A percentile compares a stretch with the other conserved stretches of the same genome.
phyloP scores from a whole-genome alignment of 768 basidiomycete species.

The Leccinum rimulosum region DNA sequence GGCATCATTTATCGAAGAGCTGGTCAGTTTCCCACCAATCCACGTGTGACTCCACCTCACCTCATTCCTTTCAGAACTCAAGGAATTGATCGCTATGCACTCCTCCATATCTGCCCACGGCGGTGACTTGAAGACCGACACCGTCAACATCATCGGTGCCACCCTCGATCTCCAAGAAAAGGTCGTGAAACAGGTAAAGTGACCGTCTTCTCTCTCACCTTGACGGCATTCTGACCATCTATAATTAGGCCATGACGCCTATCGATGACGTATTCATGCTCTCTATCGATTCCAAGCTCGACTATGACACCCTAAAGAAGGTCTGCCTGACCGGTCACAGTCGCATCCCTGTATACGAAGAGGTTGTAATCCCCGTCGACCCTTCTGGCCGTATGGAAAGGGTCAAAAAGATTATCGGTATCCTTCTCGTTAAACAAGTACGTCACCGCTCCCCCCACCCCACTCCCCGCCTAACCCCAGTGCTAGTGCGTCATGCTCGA shows the following conservation, averaged over 20 bases:
- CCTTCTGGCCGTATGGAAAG: slow-evolving; percentile 40
- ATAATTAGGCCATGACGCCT: slow-evolving; percentile 70
- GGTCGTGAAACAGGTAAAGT: slow-evolving; percentile 59
- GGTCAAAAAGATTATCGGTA: slow-evolving; percentile 82
- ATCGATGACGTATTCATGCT: slow-evolving; percentile 84
- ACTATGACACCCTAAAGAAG: slow-evolving; percentile 73
- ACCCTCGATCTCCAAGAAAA: slow-evolving; percentile 89
- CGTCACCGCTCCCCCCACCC: background rate
- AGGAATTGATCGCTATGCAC: slow-evolving; percentile 90
- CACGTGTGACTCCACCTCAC: background rate
- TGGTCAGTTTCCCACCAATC: slow-evolving; percentile 32
- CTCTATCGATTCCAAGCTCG: slow-evolving; percentile 77
- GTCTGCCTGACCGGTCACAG: slow-evolving; percentile 81
- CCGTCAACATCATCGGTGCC: slow-evolving; percentile 86
- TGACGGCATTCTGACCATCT: background rate
- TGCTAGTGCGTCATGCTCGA: slow-evolving; percentile 73
- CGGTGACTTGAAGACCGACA: slow-evolving; percentile 84
- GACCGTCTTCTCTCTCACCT: background rate
- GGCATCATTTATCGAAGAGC: slow-evolving; percentile 88
- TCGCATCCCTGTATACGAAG: slow-evolving; percentile 80
- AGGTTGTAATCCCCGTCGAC: slow-evolving; percentile 57
- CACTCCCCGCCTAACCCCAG: background rate
- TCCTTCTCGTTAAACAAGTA: slow-evolving; percentile 80
- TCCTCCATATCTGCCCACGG: slow-evolving; percentile 68
- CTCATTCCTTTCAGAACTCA: slow-evolving; percentile 51